Percentiles rank a stretch among this genome's conserved stretches.
Evolutionary conservation across 1,284 basidiomycete genomes (phyloP).

Genomic region (Coniophora puteana): DNA sequence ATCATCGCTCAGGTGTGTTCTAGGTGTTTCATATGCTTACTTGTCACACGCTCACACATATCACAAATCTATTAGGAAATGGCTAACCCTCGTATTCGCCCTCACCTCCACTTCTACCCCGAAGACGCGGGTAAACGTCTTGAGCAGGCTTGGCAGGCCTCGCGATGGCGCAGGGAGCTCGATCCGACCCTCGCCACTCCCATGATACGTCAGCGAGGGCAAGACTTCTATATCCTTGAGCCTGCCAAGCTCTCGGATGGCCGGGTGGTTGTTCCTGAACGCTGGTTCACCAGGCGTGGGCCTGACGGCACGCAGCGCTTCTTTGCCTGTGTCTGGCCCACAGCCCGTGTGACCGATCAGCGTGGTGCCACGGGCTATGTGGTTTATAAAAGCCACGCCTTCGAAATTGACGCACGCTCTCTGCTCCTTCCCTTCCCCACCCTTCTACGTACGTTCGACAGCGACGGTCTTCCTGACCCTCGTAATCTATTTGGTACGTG

Average conservation of each 20-base stretch:
- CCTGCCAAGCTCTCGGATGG: neutral
- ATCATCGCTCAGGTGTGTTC: slow-evolving; percentile 10
- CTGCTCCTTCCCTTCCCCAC: neutral
- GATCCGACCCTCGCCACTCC: slow-evolving; percentile 1
- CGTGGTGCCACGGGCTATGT: neutral
- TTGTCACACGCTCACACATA: no score
- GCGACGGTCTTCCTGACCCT: slow-evolving; percentile 2
- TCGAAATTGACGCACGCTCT: no score
- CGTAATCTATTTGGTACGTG: neutral
- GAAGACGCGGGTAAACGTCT: slow-evolving; percentile 4
- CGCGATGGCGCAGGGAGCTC: neutral
- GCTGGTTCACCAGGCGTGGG: slow-evolving; percentile 2
- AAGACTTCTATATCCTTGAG: slow-evolving; percentile 6
- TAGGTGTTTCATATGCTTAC: no score
- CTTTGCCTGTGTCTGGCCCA: neutral
- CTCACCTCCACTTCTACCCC: slow-evolving; percentile 3
- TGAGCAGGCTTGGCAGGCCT: slow-evolving; percentile 2
- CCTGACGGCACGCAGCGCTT: neutral
- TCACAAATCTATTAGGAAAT: no score
- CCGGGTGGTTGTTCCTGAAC: neutral
- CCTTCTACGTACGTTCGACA: neutral
- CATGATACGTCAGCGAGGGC: neutral
- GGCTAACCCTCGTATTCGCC: slow-evolving; percentile 4
- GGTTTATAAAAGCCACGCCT: neutral
- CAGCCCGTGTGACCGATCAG: neutral